Conservation (phyloP, 2,329 filamentous ascomycete species). For the Hansfordia pulvinata region DNA sequence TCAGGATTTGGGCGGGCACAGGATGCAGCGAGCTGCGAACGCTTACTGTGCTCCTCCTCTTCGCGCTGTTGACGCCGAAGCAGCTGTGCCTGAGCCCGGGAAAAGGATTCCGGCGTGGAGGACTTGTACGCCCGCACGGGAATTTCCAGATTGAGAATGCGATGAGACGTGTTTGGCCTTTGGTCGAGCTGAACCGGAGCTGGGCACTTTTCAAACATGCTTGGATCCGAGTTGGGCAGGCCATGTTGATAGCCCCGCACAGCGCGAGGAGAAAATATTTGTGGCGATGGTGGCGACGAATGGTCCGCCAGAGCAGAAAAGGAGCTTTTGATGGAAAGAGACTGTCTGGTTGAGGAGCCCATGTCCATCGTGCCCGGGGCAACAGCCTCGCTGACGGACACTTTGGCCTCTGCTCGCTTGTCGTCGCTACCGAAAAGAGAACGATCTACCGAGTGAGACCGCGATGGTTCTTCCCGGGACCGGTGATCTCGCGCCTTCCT, state of each 20-base stretch:
- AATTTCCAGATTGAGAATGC: constrained; percentile 23
- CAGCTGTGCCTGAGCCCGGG: constrained; percentile 19
- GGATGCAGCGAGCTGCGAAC: too few relatives aligned
- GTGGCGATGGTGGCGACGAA: constrained; percentile 19
- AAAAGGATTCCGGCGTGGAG: constrained; percentile 24
- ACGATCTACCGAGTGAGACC: constrained; percentile 51
- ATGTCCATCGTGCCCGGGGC: constrained; percentile 46
- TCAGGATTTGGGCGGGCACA: too few relatives aligned
- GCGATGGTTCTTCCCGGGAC: constrained; percentile 28
- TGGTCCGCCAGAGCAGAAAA: constrained; percentile 11
- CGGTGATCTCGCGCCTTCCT: constrained; percentile 27
- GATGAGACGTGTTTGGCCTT: constrained; percentile 33
- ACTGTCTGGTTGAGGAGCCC: constrained; percentile 31
- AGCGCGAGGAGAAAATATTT: constrained; percentile 23
- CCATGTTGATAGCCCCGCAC: constrained; percentile 26
- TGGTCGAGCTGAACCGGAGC: constrained; percentile 22
- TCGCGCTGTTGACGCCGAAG: constrained; percentile 18
- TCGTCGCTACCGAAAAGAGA: constrained; percentile 44
- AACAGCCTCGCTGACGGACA: constrained; percentile 47
- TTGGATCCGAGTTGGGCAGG: constrained; percentile 30
- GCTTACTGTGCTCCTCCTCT: constrained; percentile 17
- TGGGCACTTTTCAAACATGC: constrained; percentile 23
- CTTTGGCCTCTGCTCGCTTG: constrained; percentile 49
- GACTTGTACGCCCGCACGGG: constrained; percentile 20
- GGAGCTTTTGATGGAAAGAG: constrained; percentile 28